These are phyloP conservation scores for Lactarius akahatsu DNA, from an alignment of 768 basidiomycete species.

Conservation along the genomic window DNA sequence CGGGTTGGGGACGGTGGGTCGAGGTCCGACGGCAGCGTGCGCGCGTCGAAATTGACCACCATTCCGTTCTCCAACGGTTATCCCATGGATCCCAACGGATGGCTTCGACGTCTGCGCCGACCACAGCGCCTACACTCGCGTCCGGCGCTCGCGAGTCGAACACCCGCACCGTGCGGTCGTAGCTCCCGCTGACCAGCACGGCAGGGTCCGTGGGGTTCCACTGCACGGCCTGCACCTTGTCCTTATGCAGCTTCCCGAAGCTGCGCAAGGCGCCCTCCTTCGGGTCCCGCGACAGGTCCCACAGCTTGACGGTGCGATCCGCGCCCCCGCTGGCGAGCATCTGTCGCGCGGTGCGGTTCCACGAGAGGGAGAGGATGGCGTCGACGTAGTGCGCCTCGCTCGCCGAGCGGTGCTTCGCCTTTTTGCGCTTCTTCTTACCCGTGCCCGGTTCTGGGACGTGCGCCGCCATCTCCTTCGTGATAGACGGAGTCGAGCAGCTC, in stretches of 20 bases:
- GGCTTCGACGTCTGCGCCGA: slow-evolving; percentile 93
- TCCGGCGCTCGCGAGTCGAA: slow-evolving; percentile 89
- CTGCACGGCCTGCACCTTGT: slow-evolving; percentile 94
- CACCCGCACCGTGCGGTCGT: slow-evolving; percentile 88
- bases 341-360: slow-evolving; percentile 90
- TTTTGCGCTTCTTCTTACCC: slow-evolving; percentile 96
- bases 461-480: slow-evolving; percentile 78
- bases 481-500: slow-evolving; percentile 94
- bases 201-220: slow-evolving; percentile 92
- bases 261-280: slow-evolving; percentile 71
- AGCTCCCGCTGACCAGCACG: slow-evolving; percentile 89
- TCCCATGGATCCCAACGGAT: slow-evolving; percentile 97
- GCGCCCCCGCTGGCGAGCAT: slow-evolving; percentile 90
- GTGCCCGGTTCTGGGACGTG: slow-evolving; percentile 83
- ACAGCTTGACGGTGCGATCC: slow-evolving; percentile 94
- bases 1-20: slow-evolving; percentile 62
- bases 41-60: slow-evolving; percentile 88
- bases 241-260: slow-evolving; percentile 78
- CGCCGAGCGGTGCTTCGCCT: slow-evolving; percentile 61
- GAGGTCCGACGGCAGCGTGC: slow-evolving; percentile 73
- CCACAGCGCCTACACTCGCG: slow-evolving; percentile 75
- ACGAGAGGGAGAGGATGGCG: slow-evolving; percentile 87
- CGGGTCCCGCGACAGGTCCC: slow-evolving; percentile 83
- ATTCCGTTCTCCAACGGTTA: slow-evolving; percentile 87
- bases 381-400: slow-evolving; percentile 84